phyloP scores from a whole-genome alignment of 768 basidiomycete genomes.

The Rhodotorula paludigena region DNA sequence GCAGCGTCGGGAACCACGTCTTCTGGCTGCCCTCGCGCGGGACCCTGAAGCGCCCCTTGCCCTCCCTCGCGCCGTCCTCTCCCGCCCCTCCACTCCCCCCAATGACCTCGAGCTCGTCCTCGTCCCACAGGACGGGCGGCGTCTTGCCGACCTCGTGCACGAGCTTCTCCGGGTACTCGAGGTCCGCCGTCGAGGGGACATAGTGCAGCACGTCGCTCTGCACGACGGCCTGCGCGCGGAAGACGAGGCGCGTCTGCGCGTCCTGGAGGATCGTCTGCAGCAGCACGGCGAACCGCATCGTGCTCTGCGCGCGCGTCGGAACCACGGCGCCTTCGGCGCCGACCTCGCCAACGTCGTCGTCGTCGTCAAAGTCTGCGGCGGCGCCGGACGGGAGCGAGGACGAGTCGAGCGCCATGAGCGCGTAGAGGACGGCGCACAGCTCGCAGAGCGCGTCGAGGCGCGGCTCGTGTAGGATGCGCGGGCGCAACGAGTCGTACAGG shows the following conservation, averaged over 20 bases:
- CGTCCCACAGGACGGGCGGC: slow-evolving; percentile 8
- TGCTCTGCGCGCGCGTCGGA: slow-evolving; percentile 43
- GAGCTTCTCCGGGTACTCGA: slow-evolving; percentile 81
- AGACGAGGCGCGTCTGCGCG: slow-evolving; percentile 89
- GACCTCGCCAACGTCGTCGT: slow-evolving; percentile 1
- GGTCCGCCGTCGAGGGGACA: slow-evolving; percentile 67
- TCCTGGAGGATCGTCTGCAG: slow-evolving; percentile 89
- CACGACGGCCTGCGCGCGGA: slow-evolving; percentile 88
- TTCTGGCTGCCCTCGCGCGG: slow-evolving; percentile 68
- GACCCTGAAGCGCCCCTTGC: slow-evolving; percentile 59
- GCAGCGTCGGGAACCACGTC: slow-evolving; percentile 86
- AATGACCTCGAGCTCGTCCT: background rate
- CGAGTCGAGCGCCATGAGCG: slow-evolving; percentile 70
- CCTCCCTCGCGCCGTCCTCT: slow-evolving; percentile 28
- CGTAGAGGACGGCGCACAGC: slow-evolving; percentile 92
- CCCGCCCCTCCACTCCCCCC: background rate
- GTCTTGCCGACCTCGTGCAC: slow-evolving; percentile 48
- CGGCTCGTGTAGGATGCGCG: slow-evolving; percentile 88
- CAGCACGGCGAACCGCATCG: slow-evolving; percentile 72
- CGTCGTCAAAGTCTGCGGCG: slow-evolving; percentile 45
- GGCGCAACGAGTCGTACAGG: slow-evolving; percentile 90
- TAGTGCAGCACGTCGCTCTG: slow-evolving; percentile 83
- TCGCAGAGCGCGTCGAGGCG: slow-evolving; percentile 81
- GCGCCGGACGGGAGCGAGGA: slow-evolving; percentile 46
- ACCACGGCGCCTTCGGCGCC: no score